A percentile compares a stretch with the other conserved stretches of the same genome.
These are phyloP conservation scores for Alternaria metachromatica DNA, from an alignment of 2,329 filamentous ascomycete genomes.

Conservation along the genomic window DNA sequence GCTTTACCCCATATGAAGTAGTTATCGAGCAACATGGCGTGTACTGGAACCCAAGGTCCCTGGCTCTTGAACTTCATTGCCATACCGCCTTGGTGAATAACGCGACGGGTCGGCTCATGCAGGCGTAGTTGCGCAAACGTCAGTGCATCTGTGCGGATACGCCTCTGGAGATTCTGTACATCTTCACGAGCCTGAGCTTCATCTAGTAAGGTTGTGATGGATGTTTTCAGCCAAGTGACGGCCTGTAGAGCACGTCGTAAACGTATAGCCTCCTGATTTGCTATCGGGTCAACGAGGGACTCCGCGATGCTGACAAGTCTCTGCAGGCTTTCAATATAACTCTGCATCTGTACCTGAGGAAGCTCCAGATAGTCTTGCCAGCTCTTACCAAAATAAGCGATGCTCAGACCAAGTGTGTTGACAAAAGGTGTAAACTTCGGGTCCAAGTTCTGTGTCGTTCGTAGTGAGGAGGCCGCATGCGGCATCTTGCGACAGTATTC, in stretches of 20 bases:
- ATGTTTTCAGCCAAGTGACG: slow-evolving; percentile 18
- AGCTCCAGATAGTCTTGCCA: slow-evolving; percentile 39
- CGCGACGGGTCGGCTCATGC: slow-evolving; percentile 18
- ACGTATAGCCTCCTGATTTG: slow-evolving; percentile 10
- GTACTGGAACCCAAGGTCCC: slow-evolving; percentile 39
- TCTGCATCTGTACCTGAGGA: slow-evolving; percentile 31
- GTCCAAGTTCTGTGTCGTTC: slow-evolving; percentile 27
- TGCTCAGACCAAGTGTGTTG: slow-evolving; percentile 33
- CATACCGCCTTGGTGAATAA: slow-evolving; percentile 33
- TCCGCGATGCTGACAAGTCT: slow-evolving; percentile 17
- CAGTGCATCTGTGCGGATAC: slow-evolving; percentile 27
- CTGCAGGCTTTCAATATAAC: slow-evolving; percentile 25
- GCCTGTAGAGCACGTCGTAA: slow-evolving; percentile 22
- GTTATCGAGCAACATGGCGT: slow-evolving; percentile 40
- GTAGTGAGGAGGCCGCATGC: slow-evolving; percentile 32
- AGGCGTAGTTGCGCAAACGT: slow-evolving; percentile 27
- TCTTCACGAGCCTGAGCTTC: slow-evolving; percentile 30
- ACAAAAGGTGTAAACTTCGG: slow-evolving; percentile 34
- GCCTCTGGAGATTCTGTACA: slow-evolving; percentile 30
- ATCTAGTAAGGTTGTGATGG: slow-evolving; percentile 17
- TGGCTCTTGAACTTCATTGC: slow-evolving; percentile 39
- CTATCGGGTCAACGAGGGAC: neutral
- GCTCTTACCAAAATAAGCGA: slow-evolving; percentile 30
- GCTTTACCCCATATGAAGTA: slow-evolving; percentile 39
- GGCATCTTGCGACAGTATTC: slow-evolving; percentile 36